Conservation (phyloP, 768 basidiomycete genomes). For the Termitomyces sp. region DNA sequence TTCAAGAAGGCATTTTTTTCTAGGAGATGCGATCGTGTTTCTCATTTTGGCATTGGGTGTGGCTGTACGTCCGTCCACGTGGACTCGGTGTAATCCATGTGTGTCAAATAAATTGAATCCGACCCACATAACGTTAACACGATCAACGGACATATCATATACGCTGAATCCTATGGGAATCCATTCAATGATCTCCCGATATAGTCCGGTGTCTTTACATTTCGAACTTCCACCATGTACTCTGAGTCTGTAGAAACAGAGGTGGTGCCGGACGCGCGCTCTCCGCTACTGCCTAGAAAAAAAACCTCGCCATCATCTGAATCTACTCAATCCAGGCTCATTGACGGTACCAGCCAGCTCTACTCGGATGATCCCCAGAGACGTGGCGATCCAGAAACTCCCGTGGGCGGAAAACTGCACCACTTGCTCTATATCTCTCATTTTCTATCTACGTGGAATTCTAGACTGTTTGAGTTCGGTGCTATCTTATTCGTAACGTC, state of each 20-base stretch:
- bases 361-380: not conserved
- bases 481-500: slow-evolving; percentile 22
- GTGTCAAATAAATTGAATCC: no score
- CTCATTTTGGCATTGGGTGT: no score
- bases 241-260: not conserved
- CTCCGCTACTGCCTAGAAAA: not conserved
- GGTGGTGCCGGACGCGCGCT: not conserved
- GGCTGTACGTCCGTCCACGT: no score
- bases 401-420: not conserved
- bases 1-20: no score
- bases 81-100: no score
- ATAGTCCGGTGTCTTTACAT: not conserved
- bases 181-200: not conserved
- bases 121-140: no score
- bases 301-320: not conserved
- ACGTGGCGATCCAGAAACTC: not conserved
- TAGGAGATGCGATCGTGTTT: no score
- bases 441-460: slow-evolving; percentile 28
- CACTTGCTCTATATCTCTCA: slow-evolving; percentile 22
- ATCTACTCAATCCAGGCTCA: not conserved
- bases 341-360: not conserved
- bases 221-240: not conserved
- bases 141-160: not conserved
- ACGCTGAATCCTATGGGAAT: not conserved
- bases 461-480: slow-evolving; percentile 26